Evolutionary conservation across 352 stramenopile genomes (phyloP), one percentile per base, ranked within the genome.

Genomic region (Globisporangium splendens): DNA sequence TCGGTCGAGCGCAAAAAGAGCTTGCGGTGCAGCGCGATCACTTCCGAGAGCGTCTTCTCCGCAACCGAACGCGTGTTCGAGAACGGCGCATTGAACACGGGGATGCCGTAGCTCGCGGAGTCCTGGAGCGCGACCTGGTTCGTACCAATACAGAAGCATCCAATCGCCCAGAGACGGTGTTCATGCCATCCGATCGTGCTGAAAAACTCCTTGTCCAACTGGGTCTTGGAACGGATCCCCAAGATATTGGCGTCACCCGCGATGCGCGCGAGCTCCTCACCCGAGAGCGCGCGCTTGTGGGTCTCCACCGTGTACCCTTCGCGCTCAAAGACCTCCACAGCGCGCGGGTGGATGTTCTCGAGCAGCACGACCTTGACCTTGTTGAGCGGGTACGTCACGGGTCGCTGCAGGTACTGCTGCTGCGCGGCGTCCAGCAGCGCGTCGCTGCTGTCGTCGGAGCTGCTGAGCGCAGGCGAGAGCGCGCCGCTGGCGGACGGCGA

Each of bases 51-150:
- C 53, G 83, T 93, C 73, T 93, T 93, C 66, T 93, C 83, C 0
- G 83, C 83, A 10, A 93, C 83, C 43, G 77, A 89, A n/a, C 83
- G 83, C 42, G 83, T 93, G 73, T 93, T 93, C 42, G 83, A 93
- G 62, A 93, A 93, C 28, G 83, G 83, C 24, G 83, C 83, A 54
- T 93, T 93, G 61, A 91, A 93, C 18, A 90, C 79, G n/a, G 83
- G 83, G 49, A 93, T 86, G 28, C 83, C 83, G 10, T 72, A 70
- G 5, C 64, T 72, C 1, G 83, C 83, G 6, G 81, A 80, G 14
- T 85, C 56, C 22, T 72, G 59, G 3, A 93, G 66, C 52, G 79
- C 81, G 28, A 93, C 83, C 57, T 93, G 83, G 69, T 93, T 93
- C 20, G 83, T 93, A 56, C 83, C 83, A 50, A 93, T 93, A 59